A percentile compares a stretch with the other conserved stretches of the same genome.
Evolutionary conservation across 139 green algal species (phyloP).

Genomic region (Cymbomonas tetramitiformis): DNA sequence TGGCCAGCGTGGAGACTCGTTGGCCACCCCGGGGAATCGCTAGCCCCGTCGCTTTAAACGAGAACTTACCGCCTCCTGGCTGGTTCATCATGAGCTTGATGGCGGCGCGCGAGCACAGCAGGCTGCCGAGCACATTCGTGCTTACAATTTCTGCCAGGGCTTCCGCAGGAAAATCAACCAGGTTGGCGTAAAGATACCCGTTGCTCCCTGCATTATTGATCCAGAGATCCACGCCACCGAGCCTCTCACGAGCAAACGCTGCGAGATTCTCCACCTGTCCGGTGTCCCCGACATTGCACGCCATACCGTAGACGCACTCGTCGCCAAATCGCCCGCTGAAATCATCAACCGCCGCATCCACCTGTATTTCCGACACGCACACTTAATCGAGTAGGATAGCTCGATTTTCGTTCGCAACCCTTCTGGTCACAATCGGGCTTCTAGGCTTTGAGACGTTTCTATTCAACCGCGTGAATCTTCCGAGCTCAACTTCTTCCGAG

Average conservation of each 20-base stretch:
- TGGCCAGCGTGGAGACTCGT: too few relatives aligned
- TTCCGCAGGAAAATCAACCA: slow-evolving; percentile 3
- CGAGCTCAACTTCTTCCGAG: too few relatives aligned
- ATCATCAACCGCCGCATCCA: neutral
- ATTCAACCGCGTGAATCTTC: too few relatives aligned
- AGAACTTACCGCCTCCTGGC: neutral
- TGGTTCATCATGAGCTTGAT: slow-evolving; percentile 15
- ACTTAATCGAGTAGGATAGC: too few relatives aligned
- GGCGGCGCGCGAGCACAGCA: slow-evolving; percentile 18
- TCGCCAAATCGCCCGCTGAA: neutral
- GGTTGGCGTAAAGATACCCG: slow-evolving; percentile 18
- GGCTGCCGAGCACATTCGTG: slow-evolving; percentile 20
- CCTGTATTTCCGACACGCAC: too few relatives aligned
- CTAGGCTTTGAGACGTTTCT: too few relatives aligned
- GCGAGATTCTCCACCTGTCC: neutral
- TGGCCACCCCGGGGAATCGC: too few relatives aligned
- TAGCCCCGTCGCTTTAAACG: too few relatives aligned
- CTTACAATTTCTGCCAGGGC: slow-evolving; percentile 16
- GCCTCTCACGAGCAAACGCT: neutral
- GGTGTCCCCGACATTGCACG: neutral
- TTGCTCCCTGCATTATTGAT: slow-evolving; percentile 23
- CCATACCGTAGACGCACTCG: slow-evolving; percentile 1
- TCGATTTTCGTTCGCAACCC: too few relatives aligned
- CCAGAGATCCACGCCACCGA: slow-evolving; percentile 17
- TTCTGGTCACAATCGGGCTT: too few relatives aligned